Conservation (phyloP, 768 basidiomycete species). For the Kwoniella bestiolae region DNA sequence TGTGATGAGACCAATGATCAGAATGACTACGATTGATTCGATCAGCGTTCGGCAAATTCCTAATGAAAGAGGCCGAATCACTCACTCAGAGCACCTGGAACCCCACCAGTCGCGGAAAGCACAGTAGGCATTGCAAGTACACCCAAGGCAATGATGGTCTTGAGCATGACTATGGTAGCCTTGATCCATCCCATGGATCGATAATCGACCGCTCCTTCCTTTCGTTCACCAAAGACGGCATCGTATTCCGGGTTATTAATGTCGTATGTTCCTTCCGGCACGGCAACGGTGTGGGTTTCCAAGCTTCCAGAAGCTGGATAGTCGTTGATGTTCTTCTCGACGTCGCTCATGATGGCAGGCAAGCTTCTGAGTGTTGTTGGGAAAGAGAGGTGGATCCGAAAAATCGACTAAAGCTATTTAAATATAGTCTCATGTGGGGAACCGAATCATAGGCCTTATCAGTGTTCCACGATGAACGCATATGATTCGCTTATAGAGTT, state of each 20-base stretch:
- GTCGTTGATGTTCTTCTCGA: constrained; percentile 13
- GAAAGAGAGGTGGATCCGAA: too few species aligned
- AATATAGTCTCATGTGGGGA: not conserved
- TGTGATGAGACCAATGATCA: constrained; percentile 33
- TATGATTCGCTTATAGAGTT: constrained; percentile 4
- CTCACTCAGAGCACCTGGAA: constrained; percentile 42
- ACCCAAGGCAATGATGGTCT: constrained; percentile 49
- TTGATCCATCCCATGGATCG: constrained; percentile 46
- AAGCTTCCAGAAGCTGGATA: not conserved
- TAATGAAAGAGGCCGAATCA: not conserved
- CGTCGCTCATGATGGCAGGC: constrained; percentile 2
- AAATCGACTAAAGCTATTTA: constrained; percentile 8
- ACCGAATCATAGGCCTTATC: not conserved
- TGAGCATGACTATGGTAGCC: constrained; percentile 47
- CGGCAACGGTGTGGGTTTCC: constrained; percentile 10
- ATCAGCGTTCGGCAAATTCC: not conserved
- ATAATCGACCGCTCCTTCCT: constrained; percentile 45
- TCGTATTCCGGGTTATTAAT: constrained; percentile 31
- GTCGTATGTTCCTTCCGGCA: constrained; percentile 16
- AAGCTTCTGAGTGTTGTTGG: not conserved
- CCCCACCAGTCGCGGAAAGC: constrained; percentile 38
- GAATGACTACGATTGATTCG: constrained; percentile 20
- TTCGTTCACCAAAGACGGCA: constrained; percentile 43
- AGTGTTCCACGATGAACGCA: not conserved
- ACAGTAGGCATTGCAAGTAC: constrained; percentile 48